Evolutionary conservation across 208 protist genomes (phyloP).

Genomic region (Acanthamoeba castellanii): DNA sequence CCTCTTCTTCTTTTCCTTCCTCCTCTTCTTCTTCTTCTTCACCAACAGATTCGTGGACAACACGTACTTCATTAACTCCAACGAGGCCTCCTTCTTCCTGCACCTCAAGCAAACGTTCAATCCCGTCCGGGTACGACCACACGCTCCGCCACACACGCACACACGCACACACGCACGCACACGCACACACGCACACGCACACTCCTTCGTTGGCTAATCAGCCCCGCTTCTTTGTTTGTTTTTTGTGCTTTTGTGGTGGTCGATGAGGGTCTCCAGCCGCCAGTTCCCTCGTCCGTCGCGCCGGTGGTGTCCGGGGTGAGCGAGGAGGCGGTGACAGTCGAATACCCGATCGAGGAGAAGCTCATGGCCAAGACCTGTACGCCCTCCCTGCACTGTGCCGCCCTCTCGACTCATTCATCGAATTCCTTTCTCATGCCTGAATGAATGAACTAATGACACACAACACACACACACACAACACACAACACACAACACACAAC

Average conservation of each 20-base stretch:
- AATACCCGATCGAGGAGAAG: not conserved
- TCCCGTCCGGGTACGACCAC: not conserved
- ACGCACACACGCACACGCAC: too few relatives aligned
- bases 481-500: too few relatives aligned
- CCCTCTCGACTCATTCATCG: too few relatives aligned
- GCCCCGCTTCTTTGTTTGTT: too few relatives aligned
- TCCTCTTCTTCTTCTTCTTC: not conserved
- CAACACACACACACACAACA: too few relatives aligned
- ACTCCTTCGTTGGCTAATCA: too few relatives aligned
- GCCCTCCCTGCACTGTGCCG: not conserved
- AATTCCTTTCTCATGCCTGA: too few relatives aligned
- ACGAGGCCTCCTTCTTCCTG: slow-evolving; percentile 47
- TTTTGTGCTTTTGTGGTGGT: too few relatives aligned
- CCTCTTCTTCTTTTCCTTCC: not conserved
- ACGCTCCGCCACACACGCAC: not conserved
- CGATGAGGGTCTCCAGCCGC: too few relatives aligned
- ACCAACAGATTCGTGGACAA: not conserved
- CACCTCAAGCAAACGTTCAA: slow-evolving; percentile 29
- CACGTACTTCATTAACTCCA: not conserved
- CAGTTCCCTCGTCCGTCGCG: not conserved
- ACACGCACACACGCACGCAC: not conserved
- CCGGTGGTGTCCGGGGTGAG: not conserved
- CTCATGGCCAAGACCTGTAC: slow-evolving; percentile 2
- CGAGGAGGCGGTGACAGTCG: not conserved
- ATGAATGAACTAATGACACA: too few relatives aligned